These are phyloP conservation scores for Withania somnifera DNA, from an alignment of 305 asterid species.

Conservation along the genomic window DNA sequence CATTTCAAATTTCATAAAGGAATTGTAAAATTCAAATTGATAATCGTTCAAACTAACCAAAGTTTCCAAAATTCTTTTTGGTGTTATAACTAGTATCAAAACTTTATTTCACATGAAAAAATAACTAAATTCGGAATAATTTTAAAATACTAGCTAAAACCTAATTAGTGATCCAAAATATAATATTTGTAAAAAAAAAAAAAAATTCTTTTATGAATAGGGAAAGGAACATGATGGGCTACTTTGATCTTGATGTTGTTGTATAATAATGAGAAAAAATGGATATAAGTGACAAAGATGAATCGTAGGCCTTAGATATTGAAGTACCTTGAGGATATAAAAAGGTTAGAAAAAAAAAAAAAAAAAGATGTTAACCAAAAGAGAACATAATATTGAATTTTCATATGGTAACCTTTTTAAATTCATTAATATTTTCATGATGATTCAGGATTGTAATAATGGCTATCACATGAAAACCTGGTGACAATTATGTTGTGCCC, in stretches of 20 bases:
- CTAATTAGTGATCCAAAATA: neutral
- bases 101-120: neutral
- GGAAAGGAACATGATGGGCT: neutral
- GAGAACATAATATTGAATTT: neutral
- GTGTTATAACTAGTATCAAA: neutral
- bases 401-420: neutral
- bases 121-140: neutral
- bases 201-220: neutral
- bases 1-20: neutral
- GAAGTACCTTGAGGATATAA: conserved; percentile 3
- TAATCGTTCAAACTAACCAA: neutral
- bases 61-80: neutral
- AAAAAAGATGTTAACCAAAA: conserved; percentile 13
- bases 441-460: conserved; percentile 6
- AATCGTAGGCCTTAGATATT: neutral
- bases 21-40: neutral
- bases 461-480: conserved; percentile 19
- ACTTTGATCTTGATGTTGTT: neutral
- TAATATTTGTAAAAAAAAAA: too few relatives aligned
- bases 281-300: neutral
- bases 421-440: conserved; percentile 10
- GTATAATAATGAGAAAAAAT: neutral
- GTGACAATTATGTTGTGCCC: conserved; percentile 12
- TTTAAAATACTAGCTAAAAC: neutral
- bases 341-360: neutral